Evolutionary conservation across 2,329 filamentous ascomycete species (phyloP).

Genomic region (Talaromyces sp.): DNA sequence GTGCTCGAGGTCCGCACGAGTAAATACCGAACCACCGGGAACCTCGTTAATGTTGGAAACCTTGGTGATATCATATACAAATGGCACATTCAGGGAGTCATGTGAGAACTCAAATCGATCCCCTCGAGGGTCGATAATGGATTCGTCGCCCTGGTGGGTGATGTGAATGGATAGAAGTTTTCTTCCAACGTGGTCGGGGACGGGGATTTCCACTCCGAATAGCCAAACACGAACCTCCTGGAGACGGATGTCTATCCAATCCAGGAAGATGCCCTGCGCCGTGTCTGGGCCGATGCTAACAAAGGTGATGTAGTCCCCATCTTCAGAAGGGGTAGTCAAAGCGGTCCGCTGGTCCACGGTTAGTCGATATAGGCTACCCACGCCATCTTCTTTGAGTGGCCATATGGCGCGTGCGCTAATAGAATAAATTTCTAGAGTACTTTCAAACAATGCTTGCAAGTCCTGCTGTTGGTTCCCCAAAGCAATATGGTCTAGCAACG

Average conservation of each 20-base stretch:
- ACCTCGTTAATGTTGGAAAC: not conserved
- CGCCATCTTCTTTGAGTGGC: too few species aligned
- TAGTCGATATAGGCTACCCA: too few species aligned
- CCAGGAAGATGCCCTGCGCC: too few species aligned
- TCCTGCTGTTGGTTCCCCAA: too few species aligned
- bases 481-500: too few species aligned
- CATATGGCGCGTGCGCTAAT: too few species aligned
- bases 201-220: not conserved
- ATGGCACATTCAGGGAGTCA: not conserved
- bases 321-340: too few species aligned
- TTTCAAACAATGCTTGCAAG: too few species aligned
- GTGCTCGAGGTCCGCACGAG: not conserved
- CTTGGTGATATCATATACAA: not conserved
- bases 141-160: not conserved
- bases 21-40: not conserved
- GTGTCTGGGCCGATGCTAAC: too few species aligned
- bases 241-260: not conserved
- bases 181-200: not conserved
- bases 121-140: not conserved
- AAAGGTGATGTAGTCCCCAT: too few species aligned
- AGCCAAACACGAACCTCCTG: not conserved
- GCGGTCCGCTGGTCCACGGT: too few species aligned
- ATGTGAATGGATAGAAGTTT: not conserved
- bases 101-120: not conserved
- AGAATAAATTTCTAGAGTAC: too few species aligned